These are phyloP conservation scores for Magnusiomyces ingens DNA, from an alignment of 1,139 yeast genomes.

Conservation along the genomic window DNA sequence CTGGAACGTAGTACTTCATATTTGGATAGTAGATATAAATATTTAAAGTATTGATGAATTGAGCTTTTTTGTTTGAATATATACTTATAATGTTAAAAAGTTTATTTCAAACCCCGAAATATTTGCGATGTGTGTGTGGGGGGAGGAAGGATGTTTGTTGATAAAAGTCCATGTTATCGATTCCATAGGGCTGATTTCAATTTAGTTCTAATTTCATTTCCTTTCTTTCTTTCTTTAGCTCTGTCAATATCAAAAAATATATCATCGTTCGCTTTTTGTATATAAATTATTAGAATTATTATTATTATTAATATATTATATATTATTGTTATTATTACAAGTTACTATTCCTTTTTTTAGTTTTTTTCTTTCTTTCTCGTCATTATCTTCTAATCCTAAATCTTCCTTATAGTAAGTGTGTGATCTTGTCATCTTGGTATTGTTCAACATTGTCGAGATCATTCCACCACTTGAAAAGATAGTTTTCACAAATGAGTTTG, in stretches of 20 bases:
- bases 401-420: constrained; percentile 24
- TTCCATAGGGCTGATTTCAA: too few species aligned
- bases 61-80: not conserved
- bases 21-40: too few species aligned
- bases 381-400: too few species aligned
- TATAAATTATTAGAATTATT: not conserved
- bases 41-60: too few species aligned
- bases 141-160: not conserved
- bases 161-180: too few species aligned
- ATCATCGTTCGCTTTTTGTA: not conserved
- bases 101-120: not conserved
- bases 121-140: not conserved
- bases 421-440: constrained; percentile 29
- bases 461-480: constrained; percentile 92
- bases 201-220: too few species aligned
- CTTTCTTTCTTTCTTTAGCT: too few species aligned
- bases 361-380: too few species aligned
- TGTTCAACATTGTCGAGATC: constrained; percentile 50
- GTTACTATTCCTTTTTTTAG: too few species aligned
- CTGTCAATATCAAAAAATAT: too few species aligned
- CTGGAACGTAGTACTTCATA: not conserved
- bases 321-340: not conserved
- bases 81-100: not conserved
- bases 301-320: not conserved
- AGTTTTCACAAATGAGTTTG: constrained; percentile 85